Evolutionary conservation across 140 eudicot species (phyloP).

Genomic region (Anethum foeniculum): DNA sequence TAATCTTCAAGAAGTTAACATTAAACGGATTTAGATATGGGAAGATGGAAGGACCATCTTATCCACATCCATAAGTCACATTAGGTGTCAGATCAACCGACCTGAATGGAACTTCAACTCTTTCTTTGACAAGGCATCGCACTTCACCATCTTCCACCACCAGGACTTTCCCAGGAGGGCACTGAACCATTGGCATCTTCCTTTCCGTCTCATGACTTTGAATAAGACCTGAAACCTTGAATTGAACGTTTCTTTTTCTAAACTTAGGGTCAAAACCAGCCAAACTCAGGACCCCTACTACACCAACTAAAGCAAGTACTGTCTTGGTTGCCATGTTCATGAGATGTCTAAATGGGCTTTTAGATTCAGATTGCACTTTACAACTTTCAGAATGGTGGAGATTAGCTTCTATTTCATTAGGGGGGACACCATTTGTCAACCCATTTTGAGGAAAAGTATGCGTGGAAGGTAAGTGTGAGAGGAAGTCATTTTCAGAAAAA

Average conservation of each 20-base stretch:
- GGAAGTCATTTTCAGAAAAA: conserved; percentile 23
- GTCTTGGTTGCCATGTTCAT: conserved; percentile 55
- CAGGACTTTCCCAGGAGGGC: conserved; percentile 77
- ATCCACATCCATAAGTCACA: conserved; percentile 86
- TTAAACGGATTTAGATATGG: conserved; percentile 33
- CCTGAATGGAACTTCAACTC: conserved; percentile 78
- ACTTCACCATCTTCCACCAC: conserved; percentile 74
- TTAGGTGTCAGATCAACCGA: conserved; percentile 54
- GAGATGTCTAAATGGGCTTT: conserved; percentile 28
- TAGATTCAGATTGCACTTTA: conserved; percentile 8
- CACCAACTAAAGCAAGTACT: conserved; percentile 53
- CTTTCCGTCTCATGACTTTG: conserved; percentile 26
- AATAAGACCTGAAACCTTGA: conserved; percentile 31
- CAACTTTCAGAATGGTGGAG: conserved; percentile 20
- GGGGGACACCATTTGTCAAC: conserved; percentile 7
- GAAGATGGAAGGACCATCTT: conserved; percentile 25
- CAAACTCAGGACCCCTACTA: conserved; percentile 54
- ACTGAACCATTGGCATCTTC: conserved; percentile 17
- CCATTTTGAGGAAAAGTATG: conserved; percentile 40
- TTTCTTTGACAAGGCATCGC: conserved; percentile 90
- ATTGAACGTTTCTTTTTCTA: conserved; percentile 27
- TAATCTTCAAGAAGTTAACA: not conserved
- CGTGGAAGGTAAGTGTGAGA: conserved; percentile 34
- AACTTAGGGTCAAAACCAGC: conserved; percentile 73
- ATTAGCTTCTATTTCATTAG: conserved; percentile 8